Percentiles rank a stretch among this genome's conserved stretches.
Conservation (phyloP, 495 filamentous ascomycete genomes). For the Coniosporium apollinis region DNA sequence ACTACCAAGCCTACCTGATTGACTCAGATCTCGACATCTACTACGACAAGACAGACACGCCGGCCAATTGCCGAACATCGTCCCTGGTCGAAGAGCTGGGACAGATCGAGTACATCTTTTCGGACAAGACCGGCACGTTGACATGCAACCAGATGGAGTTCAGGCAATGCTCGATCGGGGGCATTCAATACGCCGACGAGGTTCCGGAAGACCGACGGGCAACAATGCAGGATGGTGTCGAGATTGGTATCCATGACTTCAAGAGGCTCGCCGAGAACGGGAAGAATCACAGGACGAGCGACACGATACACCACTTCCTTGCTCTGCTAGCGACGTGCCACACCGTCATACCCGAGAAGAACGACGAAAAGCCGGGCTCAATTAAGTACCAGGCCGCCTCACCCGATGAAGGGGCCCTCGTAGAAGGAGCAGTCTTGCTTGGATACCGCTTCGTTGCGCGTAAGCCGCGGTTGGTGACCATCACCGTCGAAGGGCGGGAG, state of each 20-base stretch:
- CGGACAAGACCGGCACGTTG: conserved; percentile 97
- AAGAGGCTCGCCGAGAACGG: conserved; percentile 57
- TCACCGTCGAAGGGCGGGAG: conserved; percentile 52
- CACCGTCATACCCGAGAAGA: conserved; percentile 88
- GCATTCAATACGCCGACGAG: conserved; percentile 86
- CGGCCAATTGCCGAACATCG: conserved; percentile 87
- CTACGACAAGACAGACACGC: conserved; percentile 87
- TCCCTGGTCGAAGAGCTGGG: conserved; percentile 94
- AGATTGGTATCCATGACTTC: conserved; percentile 79
- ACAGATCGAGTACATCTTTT: conserved; percentile 98
- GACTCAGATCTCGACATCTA: conserved; percentile 97
- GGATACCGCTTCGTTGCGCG: conserved; percentile 85
- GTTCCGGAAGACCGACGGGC: conserved; percentile 83
- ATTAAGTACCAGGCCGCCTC: conserved; percentile 99
- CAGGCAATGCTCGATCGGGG: conserved; percentile 80
- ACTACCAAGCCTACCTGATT: conserved; percentile 91
- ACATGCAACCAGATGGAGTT: conserved; percentile 99
- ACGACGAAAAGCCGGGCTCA: conserved; percentile 50
- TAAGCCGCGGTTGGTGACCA: conserved; percentile 71
- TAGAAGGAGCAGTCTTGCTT: conserved; percentile 72
- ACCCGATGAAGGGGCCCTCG: conserved; percentile 90
- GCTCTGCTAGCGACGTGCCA: conserved; percentile 82
- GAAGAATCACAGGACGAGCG: conserved; percentile 46
- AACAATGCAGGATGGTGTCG: conserved; percentile 53
- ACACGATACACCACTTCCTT: conserved; percentile 78